These are phyloP conservation scores for Microdochium paspali DNA, from an alignment of 2,329 filamentous ascomycete species.

Conservation along the genomic window DNA sequence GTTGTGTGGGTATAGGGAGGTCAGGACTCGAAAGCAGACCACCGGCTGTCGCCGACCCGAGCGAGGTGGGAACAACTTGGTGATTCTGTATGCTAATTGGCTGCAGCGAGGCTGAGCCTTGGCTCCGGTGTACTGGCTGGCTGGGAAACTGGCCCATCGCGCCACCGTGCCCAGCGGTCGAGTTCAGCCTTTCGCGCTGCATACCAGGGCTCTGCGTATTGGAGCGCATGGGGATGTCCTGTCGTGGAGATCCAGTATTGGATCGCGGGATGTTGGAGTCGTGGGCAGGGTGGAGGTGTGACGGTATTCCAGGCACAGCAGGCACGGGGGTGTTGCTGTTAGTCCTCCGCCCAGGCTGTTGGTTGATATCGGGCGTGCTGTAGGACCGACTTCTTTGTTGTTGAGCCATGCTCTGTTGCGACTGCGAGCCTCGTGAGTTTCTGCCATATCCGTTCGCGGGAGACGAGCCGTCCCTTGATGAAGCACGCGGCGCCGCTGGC, in stretches of 20 bases:
- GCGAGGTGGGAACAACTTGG: slow-evolving; percentile 36
- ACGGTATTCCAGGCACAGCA: slow-evolving; percentile 66
- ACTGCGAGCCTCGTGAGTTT: slow-evolving; percentile 52
- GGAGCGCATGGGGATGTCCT: slow-evolving; percentile 55
- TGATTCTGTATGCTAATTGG: slow-evolving; percentile 27
- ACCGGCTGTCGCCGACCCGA: slow-evolving; percentile 23
- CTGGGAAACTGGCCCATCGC: slow-evolving; percentile 47
- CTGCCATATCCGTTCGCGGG: slow-evolving; percentile 55
- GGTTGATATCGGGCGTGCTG: slow-evolving; percentile 90
- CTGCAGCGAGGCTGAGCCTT: slow-evolving; percentile 25
- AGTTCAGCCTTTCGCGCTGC: slow-evolving; percentile 47
- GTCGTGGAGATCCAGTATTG: slow-evolving; percentile 70
- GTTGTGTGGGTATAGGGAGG: slow-evolving; percentile 55
- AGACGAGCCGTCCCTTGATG: slow-evolving; percentile 67
- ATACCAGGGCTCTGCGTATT: slow-evolving; percentile 63
- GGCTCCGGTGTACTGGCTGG: slow-evolving; percentile 42
- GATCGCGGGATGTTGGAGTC: slow-evolving; percentile 64
- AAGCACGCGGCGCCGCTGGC: slow-evolving; percentile 71
- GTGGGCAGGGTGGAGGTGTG: slow-evolving; percentile 54
- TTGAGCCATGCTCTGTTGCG: slow-evolving; percentile 43
- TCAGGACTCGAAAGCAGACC: slow-evolving; percentile 35
- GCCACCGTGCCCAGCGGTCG: slow-evolving; percentile 37
- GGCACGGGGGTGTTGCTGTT: slow-evolving; percentile 51
- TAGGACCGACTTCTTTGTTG: slow-evolving; percentile 79
- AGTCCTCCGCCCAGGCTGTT: slow-evolving; percentile 46